Evolutionary conservation across 2,329 filamentous ascomycete genomes (phyloP).

Genomic region (Westerdykella ornata): DNA sequence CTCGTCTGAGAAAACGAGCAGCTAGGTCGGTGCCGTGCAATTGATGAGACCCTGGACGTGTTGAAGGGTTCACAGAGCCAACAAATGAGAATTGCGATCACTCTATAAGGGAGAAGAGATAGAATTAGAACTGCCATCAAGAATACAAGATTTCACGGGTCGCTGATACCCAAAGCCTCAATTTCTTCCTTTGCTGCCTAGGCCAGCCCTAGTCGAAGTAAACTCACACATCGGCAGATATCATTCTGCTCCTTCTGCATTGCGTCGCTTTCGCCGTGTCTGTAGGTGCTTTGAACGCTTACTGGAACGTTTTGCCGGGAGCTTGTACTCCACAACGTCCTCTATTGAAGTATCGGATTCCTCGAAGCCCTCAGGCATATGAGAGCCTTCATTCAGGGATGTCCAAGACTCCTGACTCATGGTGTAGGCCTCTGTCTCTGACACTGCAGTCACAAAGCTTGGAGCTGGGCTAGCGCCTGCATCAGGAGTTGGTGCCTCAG

Average conservation of each 20-base stretch:
- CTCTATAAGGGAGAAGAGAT: too few relatives aligned
- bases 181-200: conserved; percentile 4
- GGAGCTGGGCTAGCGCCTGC: conserved; percentile 9
- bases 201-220: conserved; percentile 4
- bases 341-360: conserved; percentile 8
- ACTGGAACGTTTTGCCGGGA: conserved; percentile 7
- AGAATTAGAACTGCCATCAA: conserved; percentile 1
- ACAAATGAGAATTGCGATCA: too few relatives aligned
- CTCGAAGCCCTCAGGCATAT: background rate
- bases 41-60: too few relatives aligned
- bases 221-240: conserved; percentile 2
- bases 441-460: conserved; percentile 13
- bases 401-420: conserved; percentile 12
- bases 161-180: conserved; percentile 3
- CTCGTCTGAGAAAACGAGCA: too few relatives aligned
- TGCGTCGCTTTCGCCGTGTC: conserved; percentile 9
- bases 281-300: conserved; percentile 5
- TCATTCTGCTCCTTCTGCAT: conserved; percentile 4
- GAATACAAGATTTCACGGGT: conserved; percentile 4
- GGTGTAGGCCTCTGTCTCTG: conserved; percentile 11
- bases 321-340: conserved; percentile 4
- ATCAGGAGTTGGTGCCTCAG: conserved; percentile 5
- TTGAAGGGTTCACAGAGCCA: too few relatives aligned
- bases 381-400: conserved; percentile 8
- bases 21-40: too few relatives aligned